Base-by-base conservation (phyloP, 2,329 filamentous ascomycete genomes). In the Ophiobolus disseminans region DNA sequence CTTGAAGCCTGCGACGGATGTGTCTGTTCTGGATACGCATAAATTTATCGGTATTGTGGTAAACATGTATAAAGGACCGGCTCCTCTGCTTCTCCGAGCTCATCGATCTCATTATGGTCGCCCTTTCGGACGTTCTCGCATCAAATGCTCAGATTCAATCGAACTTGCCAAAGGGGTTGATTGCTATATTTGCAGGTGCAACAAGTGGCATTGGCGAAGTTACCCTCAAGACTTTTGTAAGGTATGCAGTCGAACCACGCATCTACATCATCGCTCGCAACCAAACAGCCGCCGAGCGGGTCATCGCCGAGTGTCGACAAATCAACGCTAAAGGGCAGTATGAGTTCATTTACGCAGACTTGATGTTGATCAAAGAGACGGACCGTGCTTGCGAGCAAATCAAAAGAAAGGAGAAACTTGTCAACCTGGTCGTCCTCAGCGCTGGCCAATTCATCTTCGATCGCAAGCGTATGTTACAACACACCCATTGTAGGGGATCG, bases 351-450 rank as follows among this genome's bases (percentile, higher is more conserved):
- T 61, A 76, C 47, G 67, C 62, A 21, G 76, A 78, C 49, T 65
- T 77, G 39, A 70, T 66, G 7, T 51, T 70, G 10, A 58, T 78
- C 9, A 64, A 57, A 21, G 72, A 72, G 48, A 75, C 76, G 37
- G 76, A 78, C 52, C 60, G 70, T 38, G 64, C 72, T 10, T 77
- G 75, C 60, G 67, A 71, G 4, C 73, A 82, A 40, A 80, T 86
- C 41, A 70, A 68, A 50, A 59, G 65, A 14, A 78, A 76, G 49
- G 82, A 85, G 59, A 66, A 69, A 26, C 73, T 73, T 19, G 75
- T 86, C 39, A 83, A 85, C 63, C 63, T 84, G 4, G 63, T 85
- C 0, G 80, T 84, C 54, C 72, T 83, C 31, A 81, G 75, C 2
- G 75, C 75, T 1, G 82, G 81, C 2, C 65, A 67, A 34, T 11